A percentile compares a stretch with the other conserved stretches of the same genome.
Conservation (phyloP, 1,139 yeast genomes). For the Dujonia santamariae region DNA sequence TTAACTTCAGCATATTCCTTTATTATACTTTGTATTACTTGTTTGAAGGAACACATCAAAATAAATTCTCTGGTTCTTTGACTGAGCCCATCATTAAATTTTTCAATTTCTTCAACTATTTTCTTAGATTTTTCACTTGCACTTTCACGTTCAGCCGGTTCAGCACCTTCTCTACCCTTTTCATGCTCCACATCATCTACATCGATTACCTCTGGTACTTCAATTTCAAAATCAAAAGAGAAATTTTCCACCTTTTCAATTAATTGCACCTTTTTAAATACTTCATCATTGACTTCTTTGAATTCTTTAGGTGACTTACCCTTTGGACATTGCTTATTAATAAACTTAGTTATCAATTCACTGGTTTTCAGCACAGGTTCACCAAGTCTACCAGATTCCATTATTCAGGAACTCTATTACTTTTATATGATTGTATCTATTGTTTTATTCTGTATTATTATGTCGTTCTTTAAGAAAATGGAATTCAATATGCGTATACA, state of each 20-base stretch:
- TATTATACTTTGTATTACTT: conserved; percentile 10
- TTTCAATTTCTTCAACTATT: conserved; percentile 11
- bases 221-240: conserved; percentile 2
- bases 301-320: not conserved
- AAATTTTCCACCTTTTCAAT: conserved; percentile 1
- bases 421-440: no score
- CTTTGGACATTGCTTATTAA: not conserved
- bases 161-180: not conserved
- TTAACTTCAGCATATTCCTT: conserved; percentile 4
- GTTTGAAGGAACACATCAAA: conserved; percentile 18
- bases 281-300: not conserved
- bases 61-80: conserved; percentile 17
- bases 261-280: not conserved
- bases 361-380: not conserved
- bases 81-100: conserved; percentile 18
- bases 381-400: no score
- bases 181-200: conserved; percentile 3
- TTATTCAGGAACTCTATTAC: no score
- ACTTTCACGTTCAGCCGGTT: conserved; percentile 3
- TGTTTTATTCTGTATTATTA: no score
- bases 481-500: no score
- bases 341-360: not conserved
- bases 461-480: no score
- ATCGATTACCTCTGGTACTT: conserved; percentile 1
- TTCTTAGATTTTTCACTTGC: conserved; percentile 8